Percentiles rank a stretch among this genome's conserved stretches.
Conservation (phyloP, 139 green algal genomes). For the Haematococcus lacustris region DNA sequence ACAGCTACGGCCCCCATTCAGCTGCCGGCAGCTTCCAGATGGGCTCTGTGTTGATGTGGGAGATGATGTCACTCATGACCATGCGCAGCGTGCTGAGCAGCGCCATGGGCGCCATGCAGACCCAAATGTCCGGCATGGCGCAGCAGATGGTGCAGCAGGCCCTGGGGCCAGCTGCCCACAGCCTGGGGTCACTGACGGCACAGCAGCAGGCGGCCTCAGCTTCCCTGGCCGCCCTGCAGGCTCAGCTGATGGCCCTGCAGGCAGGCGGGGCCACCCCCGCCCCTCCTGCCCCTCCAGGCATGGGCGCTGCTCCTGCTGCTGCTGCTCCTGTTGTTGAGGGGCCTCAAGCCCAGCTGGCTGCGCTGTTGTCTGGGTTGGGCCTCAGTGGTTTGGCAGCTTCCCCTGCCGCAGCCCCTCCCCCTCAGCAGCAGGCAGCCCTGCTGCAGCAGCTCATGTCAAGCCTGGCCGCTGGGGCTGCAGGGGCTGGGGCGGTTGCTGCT, state of each 20-base stretch:
- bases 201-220: not conserved
- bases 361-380: too few species aligned
- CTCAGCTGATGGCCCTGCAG: not conserved
- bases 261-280: too few species aligned
- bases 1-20: not conserved
- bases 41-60: conserved; percentile 24
- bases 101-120: conserved; percentile 20
- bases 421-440: too few species aligned
- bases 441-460: too few species aligned
- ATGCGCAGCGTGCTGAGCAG: conserved; percentile 24
- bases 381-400: too few species aligned
- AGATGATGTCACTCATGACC: conserved; percentile 25
- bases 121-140: conserved; percentile 30
- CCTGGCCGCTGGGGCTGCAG: too few species aligned
- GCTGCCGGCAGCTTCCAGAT: conserved; percentile 12
- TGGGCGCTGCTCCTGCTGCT: too few species aligned
- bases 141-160: conserved; percentile 25
- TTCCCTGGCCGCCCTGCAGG: not conserved
- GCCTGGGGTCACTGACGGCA: not conserved
- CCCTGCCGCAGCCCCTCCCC: too few species aligned
- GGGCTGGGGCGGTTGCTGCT: too few species aligned
- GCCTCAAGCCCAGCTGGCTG: too few species aligned
- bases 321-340: too few species aligned
- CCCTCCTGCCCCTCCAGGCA: too few species aligned
- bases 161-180: not conserved